These are phyloP conservation scores for Westerdykella sp. DNA, from an alignment of 2,329 filamentous ascomycete species.

Conservation along the genomic window DNA sequence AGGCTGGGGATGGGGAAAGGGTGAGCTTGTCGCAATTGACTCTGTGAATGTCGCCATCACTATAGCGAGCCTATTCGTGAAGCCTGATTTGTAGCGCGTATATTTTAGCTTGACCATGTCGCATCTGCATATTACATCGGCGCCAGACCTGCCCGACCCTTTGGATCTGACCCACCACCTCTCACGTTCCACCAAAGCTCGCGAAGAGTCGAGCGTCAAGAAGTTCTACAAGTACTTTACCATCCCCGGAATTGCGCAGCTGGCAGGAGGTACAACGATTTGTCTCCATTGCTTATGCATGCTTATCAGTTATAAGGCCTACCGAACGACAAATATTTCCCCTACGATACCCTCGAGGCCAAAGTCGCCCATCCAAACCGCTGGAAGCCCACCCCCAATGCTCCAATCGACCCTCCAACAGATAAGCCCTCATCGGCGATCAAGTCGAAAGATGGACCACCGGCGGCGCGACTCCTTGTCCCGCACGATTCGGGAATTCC, in stretches of 20 bases:
- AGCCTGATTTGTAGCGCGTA: no score
- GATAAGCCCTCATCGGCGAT: constrained; percentile 26
- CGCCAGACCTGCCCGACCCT: constrained; percentile 43
- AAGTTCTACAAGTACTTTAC: constrained; percentile 77
- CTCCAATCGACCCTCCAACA: constrained; percentile 43
- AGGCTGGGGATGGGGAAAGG: neutral
- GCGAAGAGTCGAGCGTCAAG: constrained; percentile 65
- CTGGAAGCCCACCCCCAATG: constrained; percentile 62
- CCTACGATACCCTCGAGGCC: constrained; percentile 84
- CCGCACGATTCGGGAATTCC: constrained; percentile 59
- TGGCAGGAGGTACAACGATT: constrained; percentile 49
- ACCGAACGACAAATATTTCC: constrained; percentile 76
- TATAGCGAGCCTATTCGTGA: neutral
- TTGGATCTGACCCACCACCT: constrained; percentile 74
- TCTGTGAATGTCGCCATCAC: constrained; percentile 7
- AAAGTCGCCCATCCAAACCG: constrained; percentile 67
- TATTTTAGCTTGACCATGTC: neutral
- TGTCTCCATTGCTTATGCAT: neutral
- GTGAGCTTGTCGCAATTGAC: constrained; percentile 6
- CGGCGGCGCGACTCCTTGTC: constrained; percentile 55
- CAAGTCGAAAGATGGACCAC: constrained; percentile 19
- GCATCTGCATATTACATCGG: constrained; percentile 4
- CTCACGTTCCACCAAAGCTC: constrained; percentile 61
- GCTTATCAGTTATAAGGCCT: constrained; percentile 52
- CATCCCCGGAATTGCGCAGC: constrained; percentile 56